Base-by-base conservation (phyloP, 371 early-diverging fungal genomes). In the Encephalitozoon romaleae region DNA sequence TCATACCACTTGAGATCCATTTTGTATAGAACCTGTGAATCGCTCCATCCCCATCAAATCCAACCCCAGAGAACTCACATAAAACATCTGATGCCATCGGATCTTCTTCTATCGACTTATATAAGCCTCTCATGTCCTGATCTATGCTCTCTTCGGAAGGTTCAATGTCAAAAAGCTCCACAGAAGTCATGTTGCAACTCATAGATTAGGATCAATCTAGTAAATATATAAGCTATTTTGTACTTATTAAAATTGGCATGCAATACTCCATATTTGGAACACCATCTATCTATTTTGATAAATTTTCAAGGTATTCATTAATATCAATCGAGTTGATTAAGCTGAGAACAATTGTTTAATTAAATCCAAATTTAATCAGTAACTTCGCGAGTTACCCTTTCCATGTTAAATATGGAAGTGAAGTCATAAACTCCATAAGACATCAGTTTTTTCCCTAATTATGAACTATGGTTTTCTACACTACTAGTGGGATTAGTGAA, bases 171-270 rank as follows among this genome's bases (percentile, higher is more conserved):
- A 34, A 30, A 59, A 30, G 21, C 12, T 59, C 59, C 59, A 34
- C 1, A 15, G 21, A 47, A 15, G 49, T 8, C 49, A 21, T 47
- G 21, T 15, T 47, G 18, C 49, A 47, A 8, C n/a, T 18, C 49
- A 47, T 47, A 47, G 4, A 2, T 18, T 21, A 21, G 49, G 49
- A 47, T 42, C 49, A 47, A 21, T n/a, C 49, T 21, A 47, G 28
- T 34, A 34, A 59, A 59, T 59, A 59, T 59, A 59, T 59, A 59
- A 34, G 49, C 18, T 34, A 54, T 59, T 59, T 54, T 32, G 30
- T n/a, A 59, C 38, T 59, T 59, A 59, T 59, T 59, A 59, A 59
- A 59, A 59, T 59, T 59, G 49, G 49, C 49, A 47, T 47, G 23
- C 28, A 59, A 30, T 59, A 59, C 18, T 59, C n/a, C 59, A 30